Evolutionary conservation across 2,329 filamentous ascomycete species (phyloP), one percentile per base, ranked within the genome.

Genomic region (Trichoderma polysporum): DNA sequence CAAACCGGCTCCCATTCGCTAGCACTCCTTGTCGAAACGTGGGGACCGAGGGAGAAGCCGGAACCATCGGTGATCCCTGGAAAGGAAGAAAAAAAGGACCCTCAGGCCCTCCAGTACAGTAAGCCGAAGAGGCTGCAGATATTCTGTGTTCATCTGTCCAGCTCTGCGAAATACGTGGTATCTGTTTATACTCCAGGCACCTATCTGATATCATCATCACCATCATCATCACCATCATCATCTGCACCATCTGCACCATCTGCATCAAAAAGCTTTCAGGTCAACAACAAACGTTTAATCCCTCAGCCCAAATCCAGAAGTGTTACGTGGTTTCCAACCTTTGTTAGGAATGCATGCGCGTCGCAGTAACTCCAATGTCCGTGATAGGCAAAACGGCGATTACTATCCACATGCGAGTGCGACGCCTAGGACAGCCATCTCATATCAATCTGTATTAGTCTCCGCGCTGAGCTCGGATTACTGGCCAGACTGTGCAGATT

Each of bases 1-100:
- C 70, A 76, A 76, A 76, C 74, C 75, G 74, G 75, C 66, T 61
- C 41, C 63, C 56, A 69, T 70, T 69, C 70, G 69, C 69, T 66
- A 50, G 61, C 67, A 62, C 69, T 60, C 71, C 73, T 71, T 68
- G 69, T 71, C 58, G 71, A 66, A 39, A 19, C 37, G 68, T 69
- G 70, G 60, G 29, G 54, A 41, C 31, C 54, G 53, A 72, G 74
- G 75, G 70, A 75, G 72, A 76, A 77, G 74, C 72, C 75, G 75
- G 75, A 73, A 75, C 50, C 61, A 25, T 47, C 61, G 61, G 50
- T 53, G 58, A 45, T 27, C 45, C 58, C 47, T 50, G 58, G 45
- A 39, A 49, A 47, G 49, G 45, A 33, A 49, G 29, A 29, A 39
- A 29, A 41, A 19, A 47, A 29, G 35, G 19, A 19, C n/a, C 41